Percentiles rank a stretch among this genome's conserved stretches.
These are phyloP conservation scores for Botrytis fragariae DNA, from an alignment of 2,329 filamentous ascomycete genomes.

Conservation along the genomic window DNA sequence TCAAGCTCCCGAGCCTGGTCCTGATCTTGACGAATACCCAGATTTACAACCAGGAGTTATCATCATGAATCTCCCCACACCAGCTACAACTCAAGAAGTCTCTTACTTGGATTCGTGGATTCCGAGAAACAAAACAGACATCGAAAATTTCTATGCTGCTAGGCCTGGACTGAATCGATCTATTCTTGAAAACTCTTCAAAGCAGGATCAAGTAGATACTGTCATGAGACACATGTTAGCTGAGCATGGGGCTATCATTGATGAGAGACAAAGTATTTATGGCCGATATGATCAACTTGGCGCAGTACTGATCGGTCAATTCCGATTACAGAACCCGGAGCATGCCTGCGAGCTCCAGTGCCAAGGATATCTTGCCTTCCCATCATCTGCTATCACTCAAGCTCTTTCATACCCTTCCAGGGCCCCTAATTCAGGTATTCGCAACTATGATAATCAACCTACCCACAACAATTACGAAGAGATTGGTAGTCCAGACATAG, in stretches of 20 bases:
- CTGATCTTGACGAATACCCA: not conserved
- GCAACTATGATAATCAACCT: not conserved
- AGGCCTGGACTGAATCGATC: not conserved
- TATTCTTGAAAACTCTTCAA: no score
- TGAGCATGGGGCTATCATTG: not conserved
- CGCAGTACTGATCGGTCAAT: no score
- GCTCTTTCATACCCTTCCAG: not conserved
- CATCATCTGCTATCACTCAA: no score
- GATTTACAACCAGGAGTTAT: not conserved
- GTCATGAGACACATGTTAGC: not conserved
- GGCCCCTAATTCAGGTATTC: not conserved
- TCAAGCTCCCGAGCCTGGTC: not conserved
- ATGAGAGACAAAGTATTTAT: not conserved
- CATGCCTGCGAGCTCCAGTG: not conserved
- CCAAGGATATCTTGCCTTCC: not conserved
- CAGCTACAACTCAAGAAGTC: not conserved
- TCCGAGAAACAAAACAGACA: not conserved
- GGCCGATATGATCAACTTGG: not conserved
- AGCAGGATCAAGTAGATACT: not conserved
- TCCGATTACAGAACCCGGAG: not conserved
- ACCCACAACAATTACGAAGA: not conserved
- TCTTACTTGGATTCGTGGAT: not conserved
- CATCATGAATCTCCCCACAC: not conserved
- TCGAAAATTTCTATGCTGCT: not conserved
- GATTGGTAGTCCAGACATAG: not conserved